Percentiles rank a stretch among this genome's conserved stretches.
These are phyloP conservation scores for Scheffersomyces ergatensis DNA, from an alignment of 805 yeast species.

Conservation along the genomic window DNA sequence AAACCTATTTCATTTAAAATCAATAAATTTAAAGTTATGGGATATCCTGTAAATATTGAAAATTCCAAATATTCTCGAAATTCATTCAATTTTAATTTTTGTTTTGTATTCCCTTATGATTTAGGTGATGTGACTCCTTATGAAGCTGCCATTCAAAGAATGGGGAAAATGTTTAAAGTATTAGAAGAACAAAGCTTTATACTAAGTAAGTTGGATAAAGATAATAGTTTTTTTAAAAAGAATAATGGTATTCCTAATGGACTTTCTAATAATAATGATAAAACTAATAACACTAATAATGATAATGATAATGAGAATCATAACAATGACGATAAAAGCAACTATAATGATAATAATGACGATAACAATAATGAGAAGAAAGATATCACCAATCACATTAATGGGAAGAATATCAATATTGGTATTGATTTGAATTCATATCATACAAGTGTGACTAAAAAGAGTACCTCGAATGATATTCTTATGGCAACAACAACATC, in stretches of 20 bases:
- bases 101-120: slow-evolving; percentile 83
- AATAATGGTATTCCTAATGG: neutral
- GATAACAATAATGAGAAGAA: neutral
- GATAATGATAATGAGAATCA: neutral
- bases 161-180: slow-evolving; percentile 86
- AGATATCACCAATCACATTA: no score
- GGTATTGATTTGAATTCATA: slow-evolving; percentile 3
- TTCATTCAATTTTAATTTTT: slow-evolving; percentile 88
- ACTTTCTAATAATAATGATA: slow-evolving; percentile 1
- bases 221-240: slow-evolving; percentile 38
- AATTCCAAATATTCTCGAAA: slow-evolving; percentile 81
- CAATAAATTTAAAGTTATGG: slow-evolving; percentile 68
- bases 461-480: no score
- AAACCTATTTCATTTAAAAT: slow-evolving; percentile 71
- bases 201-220: slow-evolving; percentile 51
- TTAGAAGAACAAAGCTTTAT: slow-evolving; percentile 85
- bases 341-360: neutral
- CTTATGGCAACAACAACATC: neutral
- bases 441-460: neutral
- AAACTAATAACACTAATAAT: neutral
- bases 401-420: neutral
- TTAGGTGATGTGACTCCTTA: slow-evolving; percentile 75
- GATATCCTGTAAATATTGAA: slow-evolving; percentile 84
- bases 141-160: slow-evolving; percentile 77
- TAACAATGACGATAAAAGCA: neutral